phyloP scores from a whole-genome alignment of 371 early-diverging fungal genomes.

The Chytridium lagenaria region DNA sequence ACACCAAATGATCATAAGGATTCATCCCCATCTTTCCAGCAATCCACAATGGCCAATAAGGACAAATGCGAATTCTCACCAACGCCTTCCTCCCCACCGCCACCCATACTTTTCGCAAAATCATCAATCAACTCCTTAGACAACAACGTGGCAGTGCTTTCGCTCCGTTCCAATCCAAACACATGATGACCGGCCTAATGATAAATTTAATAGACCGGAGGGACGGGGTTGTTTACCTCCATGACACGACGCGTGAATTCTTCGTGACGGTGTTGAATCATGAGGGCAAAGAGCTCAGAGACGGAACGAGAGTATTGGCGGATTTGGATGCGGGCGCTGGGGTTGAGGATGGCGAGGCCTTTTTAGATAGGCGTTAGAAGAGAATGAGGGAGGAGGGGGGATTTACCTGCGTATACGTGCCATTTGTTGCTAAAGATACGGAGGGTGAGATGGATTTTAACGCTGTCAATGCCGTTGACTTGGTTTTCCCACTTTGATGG shows the following conservation, averaged over 20 bases:
- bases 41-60: constrained; percentile 90
- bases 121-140: not conserved
- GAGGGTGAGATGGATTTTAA: constrained; percentile 89
- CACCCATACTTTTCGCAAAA: not conserved
- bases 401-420: constrained; percentile 86
- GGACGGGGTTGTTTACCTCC: constrained; percentile 15
- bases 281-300: constrained; percentile 87
- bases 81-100: not conserved
- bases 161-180: too few species aligned
- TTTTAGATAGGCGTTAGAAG: constrained; percentile 33
- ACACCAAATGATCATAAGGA: constrained; percentile 93
- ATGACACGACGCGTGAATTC: constrained; percentile 79
- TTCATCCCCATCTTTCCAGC: constrained; percentile 87
- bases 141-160: too few species aligned
- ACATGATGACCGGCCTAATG: constrained; percentile 7
- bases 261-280: constrained; percentile 85
- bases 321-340: constrained; percentile 83
- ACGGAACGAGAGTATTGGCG: constrained; percentile 88
- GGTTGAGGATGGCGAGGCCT: constrained; percentile 92
- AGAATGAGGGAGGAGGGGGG: too few species aligned
- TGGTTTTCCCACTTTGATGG: constrained; percentile 2
- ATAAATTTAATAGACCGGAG: not conserved
- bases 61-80: constrained; percentile 86
- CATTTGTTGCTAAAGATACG: constrained; percentile 94
- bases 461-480: constrained; percentile 93